Percentiles rank a stretch among this genome's conserved stretches.
These are phyloP conservation scores for Spiromastix sp. DNA, from an alignment of 2,329 filamentous ascomycete species.

Conservation along the genomic window DNA sequence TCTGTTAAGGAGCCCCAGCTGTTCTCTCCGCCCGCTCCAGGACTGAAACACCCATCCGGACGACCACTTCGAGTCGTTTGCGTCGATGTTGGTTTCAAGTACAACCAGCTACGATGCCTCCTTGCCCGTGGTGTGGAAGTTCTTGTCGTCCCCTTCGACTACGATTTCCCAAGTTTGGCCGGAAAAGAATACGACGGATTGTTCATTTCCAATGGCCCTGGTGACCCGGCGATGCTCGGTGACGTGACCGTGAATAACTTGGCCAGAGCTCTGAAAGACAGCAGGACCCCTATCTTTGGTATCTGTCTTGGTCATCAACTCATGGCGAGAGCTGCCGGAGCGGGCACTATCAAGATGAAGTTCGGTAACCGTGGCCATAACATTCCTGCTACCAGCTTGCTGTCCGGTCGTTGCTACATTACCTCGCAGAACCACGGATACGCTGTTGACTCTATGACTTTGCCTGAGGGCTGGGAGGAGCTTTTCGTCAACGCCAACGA, in stretches of 20 bases:
- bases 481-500: slow-evolving; percentile 98
- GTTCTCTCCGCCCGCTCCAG: slow-evolving; percentile 59
- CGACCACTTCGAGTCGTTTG: slow-evolving; percentile 79
- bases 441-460: slow-evolving; percentile 70
- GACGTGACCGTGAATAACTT: slow-evolving; percentile 67
- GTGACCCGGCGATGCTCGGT: slow-evolving; percentile 80
- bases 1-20: slow-evolving; percentile 80
- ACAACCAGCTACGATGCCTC: slow-evolving; percentile 92
- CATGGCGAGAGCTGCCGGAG: slow-evolving; percentile 77
- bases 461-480: slow-evolving; percentile 77
- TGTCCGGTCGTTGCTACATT: slow-evolving; percentile 95
- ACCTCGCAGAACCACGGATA: slow-evolving; percentile 98
- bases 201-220: slow-evolving; percentile 95
- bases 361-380: slow-evolving; percentile 98
- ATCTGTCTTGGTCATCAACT: slow-evolving; percentile 95
- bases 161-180: slow-evolving; percentile 69
- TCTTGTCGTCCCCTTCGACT: slow-evolving; percentile 89
- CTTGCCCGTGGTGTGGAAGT: slow-evolving; percentile 87
- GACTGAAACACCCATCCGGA: slow-evolving; percentile 79
- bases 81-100: slow-evolving; percentile 96
- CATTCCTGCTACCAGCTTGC: slow-evolving; percentile 91
- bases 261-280: slow-evolving; percentile 62
- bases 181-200: slow-evolving; percentile 87
- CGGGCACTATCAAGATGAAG: slow-evolving; percentile 89
- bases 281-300: slow-evolving; percentile 80